Conservation (phyloP, 2,329 filamentous ascomycete genomes). For the Coniochaeta prunicola region DNA sequence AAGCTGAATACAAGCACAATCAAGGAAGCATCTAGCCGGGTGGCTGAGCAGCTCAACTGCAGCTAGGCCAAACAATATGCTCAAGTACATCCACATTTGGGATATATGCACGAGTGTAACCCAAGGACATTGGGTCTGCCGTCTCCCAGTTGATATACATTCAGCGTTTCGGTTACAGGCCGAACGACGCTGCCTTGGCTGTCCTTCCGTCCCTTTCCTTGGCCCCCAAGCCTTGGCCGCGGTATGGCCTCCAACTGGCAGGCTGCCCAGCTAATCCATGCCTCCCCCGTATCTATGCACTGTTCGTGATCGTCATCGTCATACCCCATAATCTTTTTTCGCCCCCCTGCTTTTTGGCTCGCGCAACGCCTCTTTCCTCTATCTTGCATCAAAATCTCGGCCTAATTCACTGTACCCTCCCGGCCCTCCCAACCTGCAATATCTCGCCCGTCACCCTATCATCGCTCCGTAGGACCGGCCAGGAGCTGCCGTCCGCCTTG, state of each 20-base stretch:
- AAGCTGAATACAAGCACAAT: background rate
- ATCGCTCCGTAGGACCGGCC: conserved; percentile 78
- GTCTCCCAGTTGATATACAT: background rate
- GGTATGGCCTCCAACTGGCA: background rate
- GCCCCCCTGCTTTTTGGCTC: background rate
- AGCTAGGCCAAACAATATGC: background rate
- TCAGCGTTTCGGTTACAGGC: background rate
- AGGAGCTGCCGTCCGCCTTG: conserved; percentile 68
- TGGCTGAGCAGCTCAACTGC: background rate
- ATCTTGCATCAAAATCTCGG: background rate
- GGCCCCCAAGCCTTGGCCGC: background rate
- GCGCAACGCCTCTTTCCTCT: background rate
- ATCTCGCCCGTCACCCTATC: conserved; percentile 67
- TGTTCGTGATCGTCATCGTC: background rate
- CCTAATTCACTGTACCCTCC: conserved; percentile 22
- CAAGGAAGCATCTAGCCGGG: background rate
- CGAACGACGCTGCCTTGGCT: background rate
- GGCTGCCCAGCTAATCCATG: background rate
- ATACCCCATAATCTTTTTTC: background rate
- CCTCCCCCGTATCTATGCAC: background rate
- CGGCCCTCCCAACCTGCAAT: conserved; percentile 80
- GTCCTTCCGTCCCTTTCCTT: background rate
- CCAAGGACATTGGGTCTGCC: background rate
- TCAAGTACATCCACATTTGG: background rate
- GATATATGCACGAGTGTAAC: background rate